phyloP scores from a whole-genome alignment of 2,329 filamentous ascomycete genomes.

The Helotiales sp. region DNA sequence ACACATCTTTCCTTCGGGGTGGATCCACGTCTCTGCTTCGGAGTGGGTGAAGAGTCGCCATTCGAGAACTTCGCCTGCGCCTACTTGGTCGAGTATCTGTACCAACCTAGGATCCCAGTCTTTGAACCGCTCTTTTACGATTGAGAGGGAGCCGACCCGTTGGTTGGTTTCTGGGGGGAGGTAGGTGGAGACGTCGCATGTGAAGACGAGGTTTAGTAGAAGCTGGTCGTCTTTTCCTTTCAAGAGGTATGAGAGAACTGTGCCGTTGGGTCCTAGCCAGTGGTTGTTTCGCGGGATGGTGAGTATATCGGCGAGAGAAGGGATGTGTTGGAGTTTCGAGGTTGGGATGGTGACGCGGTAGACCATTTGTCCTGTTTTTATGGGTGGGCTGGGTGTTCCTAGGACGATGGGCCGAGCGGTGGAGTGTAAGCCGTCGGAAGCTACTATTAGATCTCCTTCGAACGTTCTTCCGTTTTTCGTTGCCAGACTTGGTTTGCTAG shows the following conservation, averaged over 20 bases:
- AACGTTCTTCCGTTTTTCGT: constrained; percentile 31
- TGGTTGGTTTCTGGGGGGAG: not conserved
- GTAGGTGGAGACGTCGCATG: constrained; percentile 5
- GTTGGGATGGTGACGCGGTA: constrained; percentile 46
- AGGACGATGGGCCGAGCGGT: constrained; percentile 40
- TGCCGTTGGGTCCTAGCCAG: constrained; percentile 37
- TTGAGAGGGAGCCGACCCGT: constrained; percentile 12
- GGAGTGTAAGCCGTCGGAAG: constrained; percentile 41
- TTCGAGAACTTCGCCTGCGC: constrained; percentile 42
- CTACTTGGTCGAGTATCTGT: constrained; percentile 41
- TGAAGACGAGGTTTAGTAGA: constrained; percentile 24
- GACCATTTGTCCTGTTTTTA: constrained; percentile 44
- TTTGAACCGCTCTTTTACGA: constrained; percentile 24
- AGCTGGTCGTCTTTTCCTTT: constrained; percentile 15
- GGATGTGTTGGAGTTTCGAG: constrained; percentile 41
- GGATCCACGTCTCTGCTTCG: constrained; percentile 16
- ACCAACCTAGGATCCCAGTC: constrained; percentile 41
- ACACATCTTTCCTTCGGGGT: constrained; percentile 34
- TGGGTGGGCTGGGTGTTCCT: constrained; percentile 33
- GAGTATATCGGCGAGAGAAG: constrained; percentile 39
- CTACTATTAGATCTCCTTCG: constrained; percentile 39
- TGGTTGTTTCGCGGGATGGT: constrained; percentile 43
- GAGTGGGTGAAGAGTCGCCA: constrained; percentile 34
- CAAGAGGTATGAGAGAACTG: constrained; percentile 23
- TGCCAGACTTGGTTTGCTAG: constrained; percentile 23